Evolutionary conservation across 2,329 filamentous ascomycete species (phyloP), one percentile per base, ranked within the genome.

Genomic region (Thelonectria olida): DNA sequence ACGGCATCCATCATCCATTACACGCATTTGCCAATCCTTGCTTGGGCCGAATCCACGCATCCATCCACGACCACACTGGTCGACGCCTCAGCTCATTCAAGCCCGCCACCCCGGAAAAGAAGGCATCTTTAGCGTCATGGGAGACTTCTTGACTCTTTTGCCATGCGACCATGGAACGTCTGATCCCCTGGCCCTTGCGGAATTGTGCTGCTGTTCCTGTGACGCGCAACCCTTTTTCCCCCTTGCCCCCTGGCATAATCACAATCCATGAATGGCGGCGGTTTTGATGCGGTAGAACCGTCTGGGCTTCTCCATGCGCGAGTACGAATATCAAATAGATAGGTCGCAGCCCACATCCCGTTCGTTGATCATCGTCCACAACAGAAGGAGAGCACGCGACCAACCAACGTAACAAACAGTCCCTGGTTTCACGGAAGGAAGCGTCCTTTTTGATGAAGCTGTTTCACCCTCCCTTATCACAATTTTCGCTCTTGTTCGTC

Each of bases 211-310:
- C n/a, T n/a, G n/a, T n/a, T n/a, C 31, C 19, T 50, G 57, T 54
- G n/a, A 60, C 57, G 57, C 57, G 57, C 57, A 60, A 55, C 51
- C 50, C 17, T 49, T 23, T 34, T 22, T 36, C 23, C 36, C 34
- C 34, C 34, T 7, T 9, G n/a, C n/a, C n/a, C n/a, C n/a, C n/a
- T n/a, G n/a, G n/a, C n/a, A 15, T 15, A 9, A 5, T 38, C 34
- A n/a, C 28, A n/a, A n/a, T n/a, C 28, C 28, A 7, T 38, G 9
- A n/a, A 38, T 5, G 13, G 8, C 15, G 34, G 28, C 28, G 4
- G 38, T 41, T 41, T 41, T n/a, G 7, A 41, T 31, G 7, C 12
- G 7, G 7, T 12, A 31, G 7, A 12, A 7, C 34, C 13, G 34
- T 38, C 34, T 7, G 9, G 34, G 34, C 34, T 38, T 38, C n/a